phyloP scores from a whole-genome alignment of 2,329 filamentous ascomycete genomes.

The Claviceps lovelessii region DNA sequence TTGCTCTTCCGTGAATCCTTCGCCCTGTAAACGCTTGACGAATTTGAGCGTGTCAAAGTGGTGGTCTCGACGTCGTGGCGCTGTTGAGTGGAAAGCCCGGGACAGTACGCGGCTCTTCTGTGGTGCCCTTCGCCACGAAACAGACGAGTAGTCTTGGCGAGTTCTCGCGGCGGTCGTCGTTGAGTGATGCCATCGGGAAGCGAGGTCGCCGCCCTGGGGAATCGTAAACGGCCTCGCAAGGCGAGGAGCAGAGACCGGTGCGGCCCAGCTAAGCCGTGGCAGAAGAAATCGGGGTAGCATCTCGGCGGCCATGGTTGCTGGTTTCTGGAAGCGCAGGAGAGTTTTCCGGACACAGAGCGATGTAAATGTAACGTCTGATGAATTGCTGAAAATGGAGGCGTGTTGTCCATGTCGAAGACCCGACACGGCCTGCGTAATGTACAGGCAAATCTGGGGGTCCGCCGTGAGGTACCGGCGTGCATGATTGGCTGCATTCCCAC shows the following conservation, averaged over 20 bases:
- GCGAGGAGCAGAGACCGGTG: constrained; percentile 14
- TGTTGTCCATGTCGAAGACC: constrained; percentile 10
- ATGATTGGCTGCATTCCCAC: not conserved
- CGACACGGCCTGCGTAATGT: not conserved
- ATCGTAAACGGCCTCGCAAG: constrained; percentile 10
- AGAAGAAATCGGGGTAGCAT: constrained; percentile 39
- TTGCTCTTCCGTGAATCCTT: constrained; percentile 92
- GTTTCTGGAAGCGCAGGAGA: constrained; percentile 7
- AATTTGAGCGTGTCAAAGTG: constrained; percentile 98
- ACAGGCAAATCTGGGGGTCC: not conserved
- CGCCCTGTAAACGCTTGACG: constrained; percentile 73
- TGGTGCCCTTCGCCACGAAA: constrained; percentile 2
- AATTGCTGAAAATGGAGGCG: too few species aligned
- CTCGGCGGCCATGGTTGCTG: constrained; percentile 18
- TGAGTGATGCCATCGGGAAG: constrained; percentile 1
- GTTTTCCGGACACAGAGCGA: not conserved
- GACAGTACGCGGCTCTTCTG: constrained; percentile 13
- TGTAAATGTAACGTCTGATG: too few species aligned
- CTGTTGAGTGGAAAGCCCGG: constrained; percentile 54
- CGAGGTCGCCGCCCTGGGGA: constrained; percentile 7
- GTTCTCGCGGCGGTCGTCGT: not conserved
- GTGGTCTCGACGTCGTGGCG: constrained; percentile 53
- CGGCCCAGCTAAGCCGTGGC: constrained; percentile 39
- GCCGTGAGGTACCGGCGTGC: not conserved
- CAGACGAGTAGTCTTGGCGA: not conserved